Base-by-base conservation (phyloP, 2,329 filamentous ascomycete genomes). In the Davidsoniella eucalypti region DNA sequence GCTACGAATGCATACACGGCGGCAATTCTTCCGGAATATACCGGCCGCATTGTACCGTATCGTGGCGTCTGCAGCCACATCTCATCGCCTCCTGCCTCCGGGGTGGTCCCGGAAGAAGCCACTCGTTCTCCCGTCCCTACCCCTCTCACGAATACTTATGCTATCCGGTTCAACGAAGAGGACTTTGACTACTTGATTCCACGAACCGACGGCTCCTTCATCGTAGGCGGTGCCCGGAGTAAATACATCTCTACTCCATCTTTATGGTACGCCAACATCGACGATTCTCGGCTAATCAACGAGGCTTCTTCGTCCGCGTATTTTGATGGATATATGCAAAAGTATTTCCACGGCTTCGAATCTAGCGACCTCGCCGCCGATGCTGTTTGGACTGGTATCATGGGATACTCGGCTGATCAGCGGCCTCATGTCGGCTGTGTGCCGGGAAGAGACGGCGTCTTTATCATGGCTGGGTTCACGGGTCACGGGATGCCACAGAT, bases 401-500 rank as follows among this genome's bases (percentile, higher is more conserved):
- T 68, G 64, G 67, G 66, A 1, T 65, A 65, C 44, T 68, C 63
- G 0, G 59, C 60, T 0, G 69, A 73, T 52, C 60, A 57, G 1
- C 54, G 65, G 14, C 69, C 71, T 0, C 64, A 67, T n/a, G 57
- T 75, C 1, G 70, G 70, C 0, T 54, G 56, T 0, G 60, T 74
- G 0, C 70, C 70, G 0, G 63, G 58, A 0, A 62, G 61, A 44
- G 50, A 59, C 2, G 63, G 61, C 5, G 64, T 69, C 54, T 69
- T 64, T 44, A 60, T 74, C n/a, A 58, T 69, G 18, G 69, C 66
- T 0, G 71, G 71, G 0, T 74, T 73, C 53, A 67, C 65, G 26
- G 71, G 72, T 0, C 69, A 73, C 50, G 72, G 71, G 0, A 75
- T 75, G 70, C 64, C 68, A 0, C 56, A 68, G 21, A 64, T 71